Conservation (phyloP, 305 asterid genomes). For the Caryopteris hybrid region DNA sequence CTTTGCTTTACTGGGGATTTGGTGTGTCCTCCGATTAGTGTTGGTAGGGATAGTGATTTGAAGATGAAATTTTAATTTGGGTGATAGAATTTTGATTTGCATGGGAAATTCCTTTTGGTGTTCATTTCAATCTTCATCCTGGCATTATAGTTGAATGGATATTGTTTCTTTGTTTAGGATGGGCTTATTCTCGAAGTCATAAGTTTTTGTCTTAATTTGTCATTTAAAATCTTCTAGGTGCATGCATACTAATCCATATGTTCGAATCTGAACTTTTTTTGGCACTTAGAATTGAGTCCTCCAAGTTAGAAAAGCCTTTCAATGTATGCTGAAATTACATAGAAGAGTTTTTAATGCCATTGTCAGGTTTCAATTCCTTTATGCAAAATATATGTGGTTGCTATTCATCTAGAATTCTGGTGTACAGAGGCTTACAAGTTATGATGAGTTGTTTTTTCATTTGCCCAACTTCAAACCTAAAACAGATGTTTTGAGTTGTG, state of each 20-base stretch:
- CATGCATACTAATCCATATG: neutral
- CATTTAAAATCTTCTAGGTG: neutral
- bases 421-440: neutral
- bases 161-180: neutral
- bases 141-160: neutral
- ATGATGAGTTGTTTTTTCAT: neutral
- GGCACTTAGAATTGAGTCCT: neutral
- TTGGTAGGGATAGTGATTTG: slow-evolving; percentile 2
- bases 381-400: neutral
- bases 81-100: slow-evolving; percentile 3
- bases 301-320: neutral
- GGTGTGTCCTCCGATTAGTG: neutral
- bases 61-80: neutral
- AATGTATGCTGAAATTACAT: neutral
- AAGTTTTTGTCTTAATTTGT: neutral
- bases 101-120: neutral
- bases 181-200: neutral
- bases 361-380: neutral
- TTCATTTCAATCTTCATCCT: neutral
- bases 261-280: neutral
- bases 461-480: neutral
- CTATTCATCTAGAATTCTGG: neutral
- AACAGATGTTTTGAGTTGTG: neutral
- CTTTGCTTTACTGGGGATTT: neutral
- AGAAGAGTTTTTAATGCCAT: neutral